Conservation (phyloP, 2,329 filamentous ascomycete species). For the Microdochium nivale region DNA sequence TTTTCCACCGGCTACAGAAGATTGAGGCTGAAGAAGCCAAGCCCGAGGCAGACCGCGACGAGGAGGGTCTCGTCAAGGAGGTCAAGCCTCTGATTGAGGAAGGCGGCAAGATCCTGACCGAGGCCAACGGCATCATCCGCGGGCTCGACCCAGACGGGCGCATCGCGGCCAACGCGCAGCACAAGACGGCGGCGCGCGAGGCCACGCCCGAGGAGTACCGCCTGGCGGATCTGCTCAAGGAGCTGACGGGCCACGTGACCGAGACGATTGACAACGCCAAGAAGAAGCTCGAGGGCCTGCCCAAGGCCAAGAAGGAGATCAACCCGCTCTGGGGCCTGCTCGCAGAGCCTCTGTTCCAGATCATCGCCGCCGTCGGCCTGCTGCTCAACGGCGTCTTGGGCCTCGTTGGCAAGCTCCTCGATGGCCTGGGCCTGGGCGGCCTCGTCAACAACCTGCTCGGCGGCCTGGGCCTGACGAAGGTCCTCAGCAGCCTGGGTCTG, state of each 20-base stretch:
- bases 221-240: constrained; percentile 78
- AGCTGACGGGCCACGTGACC: constrained; percentile 72
- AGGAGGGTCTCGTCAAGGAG: constrained; percentile 78
- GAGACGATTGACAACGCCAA: constrained; percentile 81
- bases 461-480: constrained; percentile 65
- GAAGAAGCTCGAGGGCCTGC: constrained; percentile 84
- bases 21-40: constrained; percentile 75
- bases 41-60: constrained; percentile 79
- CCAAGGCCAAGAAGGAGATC: constrained; percentile 88
- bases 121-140: constrained; percentile 79
- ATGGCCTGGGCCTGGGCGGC: constrained; percentile 74
- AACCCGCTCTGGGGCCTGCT: constrained; percentile 83
- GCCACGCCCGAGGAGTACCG: constrained; percentile 77
- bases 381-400: constrained; percentile 76
- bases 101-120: constrained; percentile 70
- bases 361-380: constrained; percentile 79
- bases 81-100: constrained; percentile 87
- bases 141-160: constrained; percentile 83
- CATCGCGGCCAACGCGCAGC: constrained; percentile 78
- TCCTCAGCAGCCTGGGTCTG: constrained; percentile 67
- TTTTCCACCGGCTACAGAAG: constrained; percentile 34
- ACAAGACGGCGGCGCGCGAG: constrained; percentile 64
- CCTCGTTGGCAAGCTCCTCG: constrained; percentile 71
- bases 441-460: constrained; percentile 73
- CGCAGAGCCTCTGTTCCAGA: constrained; percentile 83